Evolutionary conservation across 805 yeast species (phyloP).

Genomic region (Pichia occidentalis): DNA sequence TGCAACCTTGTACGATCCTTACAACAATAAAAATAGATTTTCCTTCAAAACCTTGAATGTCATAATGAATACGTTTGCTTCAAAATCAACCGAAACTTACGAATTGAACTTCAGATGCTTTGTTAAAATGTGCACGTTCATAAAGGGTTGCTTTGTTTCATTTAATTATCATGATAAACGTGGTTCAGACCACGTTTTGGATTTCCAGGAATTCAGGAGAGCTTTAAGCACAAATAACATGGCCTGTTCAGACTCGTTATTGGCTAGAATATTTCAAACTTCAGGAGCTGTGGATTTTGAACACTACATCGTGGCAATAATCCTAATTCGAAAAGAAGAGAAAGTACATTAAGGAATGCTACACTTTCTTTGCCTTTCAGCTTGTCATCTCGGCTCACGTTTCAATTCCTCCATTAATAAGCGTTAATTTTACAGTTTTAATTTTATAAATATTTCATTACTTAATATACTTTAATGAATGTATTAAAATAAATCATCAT

Average conservation of each 20-base stretch:
- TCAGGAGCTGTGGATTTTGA: conserved; percentile 23
- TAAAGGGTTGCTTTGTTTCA: conserved; percentile 28
- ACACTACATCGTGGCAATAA: conserved; percentile 24
- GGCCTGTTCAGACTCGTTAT: conserved; percentile 19
- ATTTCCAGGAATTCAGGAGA: conserved; percentile 24
- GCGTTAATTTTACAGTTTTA: not conserved
- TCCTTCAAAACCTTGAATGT: conserved; percentile 15
- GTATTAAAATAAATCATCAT: conserved; percentile 19
- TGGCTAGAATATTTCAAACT: conserved; percentile 18
- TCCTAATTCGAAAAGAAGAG: conserved; percentile 22
- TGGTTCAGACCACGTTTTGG: conserved; percentile 21
- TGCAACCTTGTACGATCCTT: conserved; percentile 21
- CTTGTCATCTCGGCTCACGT: not conserved
- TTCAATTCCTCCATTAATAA: not conserved
- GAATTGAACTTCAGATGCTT: conserved; percentile 25
- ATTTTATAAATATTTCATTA: not conserved
- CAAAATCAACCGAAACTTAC: conserved; percentile 6
- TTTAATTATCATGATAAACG: conserved; percentile 25
- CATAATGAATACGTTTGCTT: conserved; percentile 19
- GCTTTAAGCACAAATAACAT: conserved; percentile 23
- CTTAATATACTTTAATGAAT: conserved; percentile 11
- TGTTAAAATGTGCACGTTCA: conserved; percentile 24
- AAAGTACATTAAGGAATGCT: conserved; percentile 1
- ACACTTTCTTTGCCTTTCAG: not conserved
- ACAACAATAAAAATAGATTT: conserved; percentile 17